Base-by-base conservation (phyloP, 2,329 filamentous ascomycete genomes). In the Fusarium sp. region DNA sequence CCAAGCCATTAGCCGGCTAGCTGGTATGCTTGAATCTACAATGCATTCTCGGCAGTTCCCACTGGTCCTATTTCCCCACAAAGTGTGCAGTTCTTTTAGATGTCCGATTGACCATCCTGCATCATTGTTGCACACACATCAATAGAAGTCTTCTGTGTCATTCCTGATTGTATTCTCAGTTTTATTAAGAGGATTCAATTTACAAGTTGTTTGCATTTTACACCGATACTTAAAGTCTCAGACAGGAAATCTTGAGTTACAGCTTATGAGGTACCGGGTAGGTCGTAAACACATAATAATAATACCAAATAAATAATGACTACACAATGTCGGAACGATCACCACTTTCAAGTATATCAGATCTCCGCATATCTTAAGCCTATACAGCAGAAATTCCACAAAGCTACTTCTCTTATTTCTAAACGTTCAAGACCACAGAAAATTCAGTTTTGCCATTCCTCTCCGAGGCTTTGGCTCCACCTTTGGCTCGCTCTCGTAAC, bases 391-490 rank as follows among this genome's bases (percentile, higher is more conserved):
- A 14, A n/a, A 14, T 3, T 1, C 17, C 28, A 7, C 4, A 30
- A 17, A 23, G n/a, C 15, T 48, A 39, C 20, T 7, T 3, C 20
- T 4, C 3, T 20, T 34, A 23, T 7, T 6, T 34, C 14, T 9
- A 14, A 34, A 17, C 2, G 20, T 24, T 45, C 3, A 52, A 5
- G 40, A 54, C 51, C 51, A 54, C 19, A 54, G 17, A 20, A 48
- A 21, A 8, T 54, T 54, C 23, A 54, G 43, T 17, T 7, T 54
- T 30, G 51, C 43, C 3, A 48, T 9, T 17, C 51, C 51, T 4
- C 43, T 23, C 3, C 19, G 24, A 5, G 43, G 43, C 23, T 54
- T 39, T 6, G 30, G 30, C 8, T 23, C 42, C 1, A 30, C 30
- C 12, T 4, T 19, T 12, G 51, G 51, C 12, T 54, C 51, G 10